Conservation (phyloP, 2,329 filamentous ascomycete genomes). For the Alternaria triticimaculans region DNA sequence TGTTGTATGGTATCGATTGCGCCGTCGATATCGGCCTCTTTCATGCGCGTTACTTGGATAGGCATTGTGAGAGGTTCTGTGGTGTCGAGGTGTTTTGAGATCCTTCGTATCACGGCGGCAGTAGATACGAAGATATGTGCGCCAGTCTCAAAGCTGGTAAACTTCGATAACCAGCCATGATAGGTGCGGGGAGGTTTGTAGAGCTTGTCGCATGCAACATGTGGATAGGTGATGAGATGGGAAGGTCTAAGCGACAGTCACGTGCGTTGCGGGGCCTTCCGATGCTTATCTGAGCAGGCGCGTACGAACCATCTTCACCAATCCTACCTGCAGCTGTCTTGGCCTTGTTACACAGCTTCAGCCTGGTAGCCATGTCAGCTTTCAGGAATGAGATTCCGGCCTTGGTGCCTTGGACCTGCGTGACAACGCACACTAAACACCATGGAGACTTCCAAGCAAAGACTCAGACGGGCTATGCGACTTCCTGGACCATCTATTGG, state of each 20-base stretch:
- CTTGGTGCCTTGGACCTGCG: neutral
- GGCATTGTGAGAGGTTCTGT: constrained; percentile 34
- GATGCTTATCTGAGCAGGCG: neutral
- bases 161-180: constrained; percentile 13
- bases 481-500: neutral
- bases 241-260: constrained; percentile 9
- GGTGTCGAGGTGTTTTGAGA: neutral
- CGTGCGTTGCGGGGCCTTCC: constrained; percentile 3
- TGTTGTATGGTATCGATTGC: constrained; percentile 70
- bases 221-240: constrained; percentile 3
- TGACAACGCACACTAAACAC: neutral
- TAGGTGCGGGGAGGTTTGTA: constrained; percentile 16
- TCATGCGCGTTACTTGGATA: constrained; percentile 64
- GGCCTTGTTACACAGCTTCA: neutral
- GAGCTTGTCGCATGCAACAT: constrained; percentile 6
- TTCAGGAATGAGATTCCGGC: neutral
- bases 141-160: neutral
- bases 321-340: neutral
- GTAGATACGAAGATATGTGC: neutral
- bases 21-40: constrained; percentile 66
- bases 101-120: neutral
- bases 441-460: neutral
- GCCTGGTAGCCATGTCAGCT: neutral
- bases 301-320: neutral
- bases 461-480: neutral